Conservation (phyloP, 331 rosid species). For the Dryas integrifolia region DNA sequence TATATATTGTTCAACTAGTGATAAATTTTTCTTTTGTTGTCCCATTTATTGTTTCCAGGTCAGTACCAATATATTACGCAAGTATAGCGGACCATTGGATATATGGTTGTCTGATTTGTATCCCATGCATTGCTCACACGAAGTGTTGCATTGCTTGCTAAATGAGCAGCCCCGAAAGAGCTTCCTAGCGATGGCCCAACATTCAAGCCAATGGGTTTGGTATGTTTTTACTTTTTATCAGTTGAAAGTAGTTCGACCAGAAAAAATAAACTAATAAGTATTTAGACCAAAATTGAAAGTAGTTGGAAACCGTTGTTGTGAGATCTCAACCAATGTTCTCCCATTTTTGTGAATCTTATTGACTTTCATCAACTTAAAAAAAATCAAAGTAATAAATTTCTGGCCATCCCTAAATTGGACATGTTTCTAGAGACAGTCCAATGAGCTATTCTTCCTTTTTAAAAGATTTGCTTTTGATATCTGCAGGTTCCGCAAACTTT, state of each 20-base stretch:
- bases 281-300: not conserved
- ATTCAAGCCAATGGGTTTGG: conserved; percentile 95
- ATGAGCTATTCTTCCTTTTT: not conserved
- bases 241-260: not conserved
- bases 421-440: not conserved
- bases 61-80: conserved; percentile 75
- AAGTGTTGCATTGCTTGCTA: conserved; percentile 54
- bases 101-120: conserved; percentile 61
- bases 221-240: conserved; percentile 30
- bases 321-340: conserved; percentile 7
- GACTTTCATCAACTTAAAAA: not conserved
- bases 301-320: not conserved
- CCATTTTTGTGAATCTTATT: not conserved
- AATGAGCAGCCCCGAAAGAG: conserved; percentile 60
- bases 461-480: not conserved
- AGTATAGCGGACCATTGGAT: conserved; percentile 84
- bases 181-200: conserved; percentile 80
- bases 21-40: conserved; percentile 10
- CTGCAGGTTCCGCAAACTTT: conserved; percentile 88
- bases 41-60: conserved; percentile 43
- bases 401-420: not conserved
- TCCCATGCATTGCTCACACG: conserved; percentile 43
- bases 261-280: no score
- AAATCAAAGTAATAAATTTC: not conserved
- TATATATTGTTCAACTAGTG: not conserved